Evolutionary conservation across 495 filamentous ascomycete species (phyloP), one percentile per base, ranked within the genome.

Genomic region (Tuber brumale): DNA sequence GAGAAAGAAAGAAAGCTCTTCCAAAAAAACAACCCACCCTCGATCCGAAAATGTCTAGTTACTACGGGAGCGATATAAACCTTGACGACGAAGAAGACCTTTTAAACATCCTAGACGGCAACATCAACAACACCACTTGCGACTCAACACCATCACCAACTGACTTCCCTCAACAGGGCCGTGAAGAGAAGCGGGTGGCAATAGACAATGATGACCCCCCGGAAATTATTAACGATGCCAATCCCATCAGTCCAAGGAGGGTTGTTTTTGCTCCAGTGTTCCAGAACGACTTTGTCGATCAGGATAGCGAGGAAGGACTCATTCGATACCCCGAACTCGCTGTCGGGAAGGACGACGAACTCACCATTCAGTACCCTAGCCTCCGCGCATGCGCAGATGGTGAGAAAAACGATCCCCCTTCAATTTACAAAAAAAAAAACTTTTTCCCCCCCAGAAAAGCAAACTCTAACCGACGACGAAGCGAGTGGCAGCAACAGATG

Each of bases 21-120:
- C 12, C 23, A 16, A 31, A 35, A 57, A 66, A 35, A 35, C 12
- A 35, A 66, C 5, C 14, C 57, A 7, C 57, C 27, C 27, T 14
- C 57, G 27, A 66, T 35, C 57, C 57, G 51, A 66, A 66, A 66
- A 66, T 66, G 57, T 66, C 78, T 84, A 61, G 23, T 79, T 85
- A 84, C 77, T 82, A 81, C 82, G 82, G 79, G 81, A 87, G 78
- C 81, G 85, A 81, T 82, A 87, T 82, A 51, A 75, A 82, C 31
- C 61, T 82, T 37, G 51, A 73, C 16, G 61, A 69, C 31, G 66
- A 61, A 61, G 23, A 51, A 37, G 70, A 76, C 72, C 45, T 75
- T n/a, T 48, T 80, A 35, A 69, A 75, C 39, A 80, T 82, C n/a
- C 81, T 82, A 43, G 75, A 81, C 46, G 46, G 21, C 5, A 45